A percentile compares a stretch with the other conserved stretches of the same genome.
Evolutionary conservation across 345 rosid species (phyloP).

Genomic region (Eucalyptus erythrocorys): DNA sequence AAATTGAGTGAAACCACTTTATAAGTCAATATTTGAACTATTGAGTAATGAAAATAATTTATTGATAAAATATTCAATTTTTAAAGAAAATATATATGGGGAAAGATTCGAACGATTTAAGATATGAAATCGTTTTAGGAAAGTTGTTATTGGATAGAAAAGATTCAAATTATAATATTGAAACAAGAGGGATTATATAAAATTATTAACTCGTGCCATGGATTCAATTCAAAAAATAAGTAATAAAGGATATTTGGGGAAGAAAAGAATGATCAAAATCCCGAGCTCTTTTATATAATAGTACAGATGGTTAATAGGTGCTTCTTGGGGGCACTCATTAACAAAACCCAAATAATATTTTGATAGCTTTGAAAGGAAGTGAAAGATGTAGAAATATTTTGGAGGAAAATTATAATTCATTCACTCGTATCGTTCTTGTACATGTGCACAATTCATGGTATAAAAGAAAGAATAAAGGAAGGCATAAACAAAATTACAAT

Average conservation of each 20-base stretch:
- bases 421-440: neutral
- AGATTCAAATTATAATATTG: neutral
- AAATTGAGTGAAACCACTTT: neutral
- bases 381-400: neutral
- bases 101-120: neutral
- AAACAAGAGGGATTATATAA: neutral
- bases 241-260: neutral
- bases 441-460: neutral
- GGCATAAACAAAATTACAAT: neutral
- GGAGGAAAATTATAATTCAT: neutral
- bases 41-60: neutral
- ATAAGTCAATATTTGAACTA: neutral
- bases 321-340: neutral
- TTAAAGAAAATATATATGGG: neutral
- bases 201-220: neutral
- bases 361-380: neutral
- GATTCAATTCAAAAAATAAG: neutral
- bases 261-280: neutral
- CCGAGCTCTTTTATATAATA: neutral
- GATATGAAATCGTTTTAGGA: neutral
- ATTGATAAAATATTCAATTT: neutral
- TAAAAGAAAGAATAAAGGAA: neutral
- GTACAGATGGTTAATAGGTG: neutral
- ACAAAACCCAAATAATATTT: neutral
- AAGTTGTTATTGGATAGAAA: neutral